Base-by-base conservation (phyloP, 2,329 filamentous ascomycete genomes). In the Neonectria faginata region DNA sequence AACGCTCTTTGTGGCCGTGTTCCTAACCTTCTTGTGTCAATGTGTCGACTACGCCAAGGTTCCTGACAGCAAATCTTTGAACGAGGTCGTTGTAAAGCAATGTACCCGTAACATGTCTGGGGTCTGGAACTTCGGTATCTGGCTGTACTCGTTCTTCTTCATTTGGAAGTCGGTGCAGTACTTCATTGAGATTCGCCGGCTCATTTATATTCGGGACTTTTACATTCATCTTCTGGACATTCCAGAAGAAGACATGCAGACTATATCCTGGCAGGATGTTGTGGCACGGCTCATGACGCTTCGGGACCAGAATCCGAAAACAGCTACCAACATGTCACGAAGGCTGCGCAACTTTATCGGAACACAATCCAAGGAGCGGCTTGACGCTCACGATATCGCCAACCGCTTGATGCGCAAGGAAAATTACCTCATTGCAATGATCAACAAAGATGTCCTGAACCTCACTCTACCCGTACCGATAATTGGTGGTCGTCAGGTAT, bases 361-460 rank as follows among this genome's bases (percentile, higher is more conserved):
- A 50, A 94, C 90, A 63, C 93, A 97, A 75, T 97, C 93, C 22
- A 97, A 97, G 77, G 93, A 98, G 79, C 88, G 95, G 67, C 90
- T 99, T 71, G 96, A 97, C 79, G 96, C 96, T 11, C 93, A 97
- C 73, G 96, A 97, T 75, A 98, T 99, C 77, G 96, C 96, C 7
- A 99, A 98, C 75, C 89, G 96, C 33, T 81, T 99, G 50, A 98
- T 99, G 96, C 91, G 96, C 64, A 92, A 93, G 75, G 95, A 97
- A 67, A 99, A 99, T 75, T 99, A 97, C 73, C 87, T 97, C 67
- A 97, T 99, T 73, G 96, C 96, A 5, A 85, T 99, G 73, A 93
- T 98, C 81, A 99, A 99, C 83, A 98, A 99, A 78, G 96, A 98
- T 66, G 88, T 98, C 41, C 80, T 99, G 45, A 91, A 99, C 75